Evolutionary conservation across 176 grass and related monocot species (phyloP).

Genomic region (Dendrocalamus sinicus): DNA sequence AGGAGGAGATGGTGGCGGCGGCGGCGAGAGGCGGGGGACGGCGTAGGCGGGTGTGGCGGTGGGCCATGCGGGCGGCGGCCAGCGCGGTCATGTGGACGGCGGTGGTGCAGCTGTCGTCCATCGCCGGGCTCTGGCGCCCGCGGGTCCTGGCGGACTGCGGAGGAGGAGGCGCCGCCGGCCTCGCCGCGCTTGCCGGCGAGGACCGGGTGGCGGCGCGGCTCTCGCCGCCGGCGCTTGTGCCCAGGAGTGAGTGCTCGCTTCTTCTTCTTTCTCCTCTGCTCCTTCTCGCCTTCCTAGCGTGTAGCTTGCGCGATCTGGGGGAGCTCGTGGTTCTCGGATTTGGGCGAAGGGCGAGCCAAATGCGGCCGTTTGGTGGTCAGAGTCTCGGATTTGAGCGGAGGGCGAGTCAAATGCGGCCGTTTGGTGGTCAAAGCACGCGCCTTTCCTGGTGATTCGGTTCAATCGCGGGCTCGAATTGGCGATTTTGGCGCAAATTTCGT

Average conservation of each 20-base stretch:
- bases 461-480: slow-evolving; percentile 15
- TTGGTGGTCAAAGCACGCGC: slow-evolving; percentile 10
- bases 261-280: slow-evolving; percentile 13
- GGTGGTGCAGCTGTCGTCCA: slow-evolving; percentile 77
- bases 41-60: slow-evolving; percentile 59
- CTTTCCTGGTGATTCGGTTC: slow-evolving; percentile 27
- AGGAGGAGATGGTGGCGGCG: neutral
- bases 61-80: slow-evolving; percentile 80
- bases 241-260: slow-evolving; percentile 63
- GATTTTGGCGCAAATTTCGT: slow-evolving; percentile 12
- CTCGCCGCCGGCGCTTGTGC: slow-evolving; percentile 66
- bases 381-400: slow-evolving; percentile 29
- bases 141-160: slow-evolving; percentile 56
- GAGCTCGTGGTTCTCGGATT: slow-evolving; percentile 18
- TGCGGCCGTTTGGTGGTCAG: slow-evolving; percentile 34
- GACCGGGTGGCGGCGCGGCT: slow-evolving; percentile 41
- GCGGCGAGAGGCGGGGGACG: slow-evolving; percentile 24
- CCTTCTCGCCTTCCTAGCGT: neutral
- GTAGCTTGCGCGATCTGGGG: slow-evolving; percentile 33
- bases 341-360: slow-evolving; percentile 29
- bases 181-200: slow-evolving; percentile 67
- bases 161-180: slow-evolving; percentile 15
- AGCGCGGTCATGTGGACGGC: slow-evolving; percentile 86
- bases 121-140: slow-evolving; percentile 68
- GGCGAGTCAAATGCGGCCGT: slow-evolving; percentile 37